Conservation (phyloP, 495 filamentous ascomycete species). For the Entonaema liquescens region DNA sequence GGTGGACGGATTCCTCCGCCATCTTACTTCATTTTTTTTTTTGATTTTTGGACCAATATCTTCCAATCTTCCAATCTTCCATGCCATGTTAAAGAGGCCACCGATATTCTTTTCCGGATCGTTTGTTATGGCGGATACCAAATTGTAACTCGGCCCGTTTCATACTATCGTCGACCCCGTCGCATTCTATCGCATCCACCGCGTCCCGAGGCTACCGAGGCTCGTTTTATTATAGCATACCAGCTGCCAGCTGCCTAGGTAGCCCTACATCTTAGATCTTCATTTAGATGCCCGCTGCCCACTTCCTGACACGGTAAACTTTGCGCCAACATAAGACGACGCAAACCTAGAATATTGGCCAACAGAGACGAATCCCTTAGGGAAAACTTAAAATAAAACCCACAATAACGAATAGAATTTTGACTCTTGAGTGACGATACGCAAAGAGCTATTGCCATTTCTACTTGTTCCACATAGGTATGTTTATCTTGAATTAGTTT, state of each 20-base stretch:
- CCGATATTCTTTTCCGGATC: constrained; percentile 4
- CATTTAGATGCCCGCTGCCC: not conserved
- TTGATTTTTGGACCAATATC: no score
- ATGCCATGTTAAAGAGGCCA: not conserved
- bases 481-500: constrained; percentile 25
- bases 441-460: constrained; percentile 1
- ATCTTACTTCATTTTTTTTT: constrained; percentile 11
- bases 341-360: constrained; percentile 9
- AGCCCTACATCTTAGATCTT: not conserved
- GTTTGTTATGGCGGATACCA: constrained; percentile 7
- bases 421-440: constrained; percentile 1
- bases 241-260: not conserved
- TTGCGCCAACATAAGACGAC: constrained; percentile 13
- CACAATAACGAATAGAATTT: constrained; percentile 6
- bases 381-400: constrained; percentile 11
- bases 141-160: constrained; percentile 18
- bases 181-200: constrained; percentile 9
- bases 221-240: not conserved
- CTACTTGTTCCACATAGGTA: constrained; percentile 33
- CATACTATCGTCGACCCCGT: not conserved
- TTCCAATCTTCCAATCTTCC: no score
- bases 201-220: constrained; percentile 37
- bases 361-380: constrained; percentile 17
- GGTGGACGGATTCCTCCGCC: constrained; percentile 4
- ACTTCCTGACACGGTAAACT: constrained; percentile 17